Conservation (phyloP, 345 rosid species). For the Nephelium lappaceum region DNA sequence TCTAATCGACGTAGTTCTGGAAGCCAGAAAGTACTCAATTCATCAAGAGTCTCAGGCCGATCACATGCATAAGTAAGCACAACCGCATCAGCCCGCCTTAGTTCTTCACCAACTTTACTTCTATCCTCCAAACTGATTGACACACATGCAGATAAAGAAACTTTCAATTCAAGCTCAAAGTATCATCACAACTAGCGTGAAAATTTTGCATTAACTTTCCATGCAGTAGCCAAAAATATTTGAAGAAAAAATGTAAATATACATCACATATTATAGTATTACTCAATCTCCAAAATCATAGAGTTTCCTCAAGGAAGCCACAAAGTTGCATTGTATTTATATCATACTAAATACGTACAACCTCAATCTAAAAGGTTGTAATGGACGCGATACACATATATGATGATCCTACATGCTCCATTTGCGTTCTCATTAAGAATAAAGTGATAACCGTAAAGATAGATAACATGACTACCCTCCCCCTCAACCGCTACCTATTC, state of each 20-base stretch:
- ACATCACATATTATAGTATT: neutral
- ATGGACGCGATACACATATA: neutral
- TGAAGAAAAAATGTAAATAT: neutral
- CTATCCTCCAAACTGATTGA: slow-evolving; percentile 62
- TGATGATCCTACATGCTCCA: neutral
- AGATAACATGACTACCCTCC: neutral
- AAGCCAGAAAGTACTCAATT: slow-evolving; percentile 79
- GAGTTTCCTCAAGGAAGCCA: neutral
- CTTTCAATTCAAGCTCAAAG: neutral
- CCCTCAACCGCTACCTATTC: neutral
- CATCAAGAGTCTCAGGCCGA: slow-evolving; percentile 59
- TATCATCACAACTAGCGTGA: neutral
- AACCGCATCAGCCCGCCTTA: slow-evolving; percentile 80
- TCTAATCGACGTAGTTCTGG: slow-evolving; percentile 71
- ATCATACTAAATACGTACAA: neutral
- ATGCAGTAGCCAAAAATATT: neutral
- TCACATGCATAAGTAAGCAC: slow-evolving; percentile 87
- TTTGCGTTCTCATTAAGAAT: neutral
- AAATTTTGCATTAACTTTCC: neutral
- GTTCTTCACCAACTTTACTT: slow-evolving; percentile 60
- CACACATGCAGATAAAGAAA: slow-evolving; percentile 26
- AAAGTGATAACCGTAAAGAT: neutral
- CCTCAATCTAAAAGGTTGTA: neutral
- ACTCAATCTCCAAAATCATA: neutral
- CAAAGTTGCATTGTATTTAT: neutral